Evolutionary conservation across 306 rosid genomes (phyloP).

Genomic region (Inga laurina): DNA sequence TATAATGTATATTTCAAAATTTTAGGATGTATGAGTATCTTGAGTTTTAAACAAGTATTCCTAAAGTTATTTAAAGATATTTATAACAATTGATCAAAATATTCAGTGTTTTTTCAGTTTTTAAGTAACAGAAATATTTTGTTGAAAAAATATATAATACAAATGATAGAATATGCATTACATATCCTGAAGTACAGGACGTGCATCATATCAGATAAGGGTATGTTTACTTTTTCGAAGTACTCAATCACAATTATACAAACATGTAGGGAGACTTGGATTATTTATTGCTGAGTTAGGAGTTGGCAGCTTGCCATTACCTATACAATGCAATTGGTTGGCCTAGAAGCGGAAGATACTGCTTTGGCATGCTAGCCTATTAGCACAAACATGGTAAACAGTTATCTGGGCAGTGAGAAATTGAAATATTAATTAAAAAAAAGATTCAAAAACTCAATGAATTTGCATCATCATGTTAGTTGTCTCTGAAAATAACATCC

Average conservation of each 20-base stretch:
- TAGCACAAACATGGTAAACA: conserved; percentile 34
- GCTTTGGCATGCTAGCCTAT: conserved; percentile 94
- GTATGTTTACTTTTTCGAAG: not conserved
- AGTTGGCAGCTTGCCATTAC: conserved; percentile 35
- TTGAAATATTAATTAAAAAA: not conserved
- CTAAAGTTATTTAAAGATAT: not conserved
- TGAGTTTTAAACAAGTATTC: not conserved
- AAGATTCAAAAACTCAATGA: not conserved
- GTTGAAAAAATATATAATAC: not conserved
- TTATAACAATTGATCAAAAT: not conserved
- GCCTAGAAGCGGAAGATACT: conserved; percentile 91
- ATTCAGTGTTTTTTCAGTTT: too few relatives aligned
- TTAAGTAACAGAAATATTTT: too few relatives aligned
- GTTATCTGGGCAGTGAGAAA: conserved; percentile 14
- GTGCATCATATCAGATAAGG: not conserved
- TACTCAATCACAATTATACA: not conserved
- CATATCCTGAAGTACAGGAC: not conserved
- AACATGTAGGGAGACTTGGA: conserved; percentile 1
- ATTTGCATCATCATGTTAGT: not conserved
- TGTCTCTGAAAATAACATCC: not conserved
- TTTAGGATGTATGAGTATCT: not conserved
- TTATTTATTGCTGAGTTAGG: conserved; percentile 18
- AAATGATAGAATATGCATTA: not conserved
- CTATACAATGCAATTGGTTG: conserved; percentile 91
- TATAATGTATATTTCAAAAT: too few relatives aligned